Evolutionary conservation across 306 rosid species (phyloP), one percentile per base, ranked within the genome.

Genomic region (Vigna radiata): DNA sequence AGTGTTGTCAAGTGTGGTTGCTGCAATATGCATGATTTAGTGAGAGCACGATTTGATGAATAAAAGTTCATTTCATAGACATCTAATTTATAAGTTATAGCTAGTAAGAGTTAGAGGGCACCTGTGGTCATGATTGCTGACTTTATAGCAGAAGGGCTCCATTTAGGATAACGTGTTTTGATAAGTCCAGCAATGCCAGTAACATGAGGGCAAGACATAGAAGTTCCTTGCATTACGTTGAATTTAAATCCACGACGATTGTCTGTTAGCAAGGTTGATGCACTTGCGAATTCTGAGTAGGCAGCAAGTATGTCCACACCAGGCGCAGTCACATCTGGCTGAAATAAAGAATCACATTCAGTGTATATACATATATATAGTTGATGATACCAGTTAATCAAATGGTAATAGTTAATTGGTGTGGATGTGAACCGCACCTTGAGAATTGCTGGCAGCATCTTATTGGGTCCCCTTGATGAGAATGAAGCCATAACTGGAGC

Each of bases 401-500:
- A 5, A 0, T 62, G 10, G 0, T 9, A 37, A 1, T 33, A 17
- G 3, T 19, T 7, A 54, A 44, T 1, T 44, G 4, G 13, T 44
- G 16, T 44, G 15, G 5, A 44, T 8, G 15, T 63, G 47, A 2
- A 29, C 31, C 0, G 18, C 25, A 87, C 96, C 92, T 90, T 90
- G 59, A 88, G 87, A 66, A 90, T 79, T 18, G 77, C 13, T 39
- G 78, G 80, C 39, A 62, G 87, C 54, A 86, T 14, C 1, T 2
- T 7, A 53, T 63, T 85, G 59, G 96, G 96, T 36, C 96, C 92
- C 53, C 89, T 23, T 0, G 81, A 77, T 53, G 81, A 77, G 31
- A 66, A 77, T 37, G 81, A 77, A 27, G 81, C 81, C 74, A 77
- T 77, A n/a, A 77, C 81, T 39, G 81, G 81, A 66, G 81, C 81